Base-by-base conservation (phyloP, 2,329 filamentous ascomycete genomes). In the Fusarium ramigenum region DNA sequence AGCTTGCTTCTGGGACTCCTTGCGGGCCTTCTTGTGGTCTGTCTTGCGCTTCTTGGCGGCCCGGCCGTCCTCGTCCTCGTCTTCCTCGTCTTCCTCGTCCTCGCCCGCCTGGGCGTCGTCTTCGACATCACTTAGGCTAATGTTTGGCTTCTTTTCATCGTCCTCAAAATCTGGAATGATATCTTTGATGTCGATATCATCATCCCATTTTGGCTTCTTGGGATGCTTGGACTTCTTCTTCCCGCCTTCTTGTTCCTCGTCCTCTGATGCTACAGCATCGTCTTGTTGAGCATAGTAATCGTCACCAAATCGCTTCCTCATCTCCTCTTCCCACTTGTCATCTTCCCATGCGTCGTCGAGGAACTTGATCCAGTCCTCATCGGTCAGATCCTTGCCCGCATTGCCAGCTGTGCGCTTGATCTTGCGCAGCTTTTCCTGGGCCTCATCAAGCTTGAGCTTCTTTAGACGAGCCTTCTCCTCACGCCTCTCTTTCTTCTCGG, bases 131-230 rank as follows among this genome's bases (percentile, higher is more conserved):
- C 89, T 89, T 4, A 92, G 83, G 3, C 84, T 84, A 66, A 93
- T 83, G 3, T 84, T 83, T 25, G 89, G 88, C 56, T 86, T 83
- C 28, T 52, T 80, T 65, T 87, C 84, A 11, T 89, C 89, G 32
- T 94, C 93, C 25, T 93, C 90, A 79, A 97, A 97, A 69, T 97
- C 94, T 4, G 94, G 95, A 34, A 97, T 85, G 57, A 98, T 87
- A 81, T 97, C 96, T 69, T 93, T 94, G 84, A 99, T 98, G 80
- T 98, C 95, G 77, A 99, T 98, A 80, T 99, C 96, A 78, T 98
- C 95, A 77, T 98, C 94, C 93, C 96, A 99, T 79, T 88, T 91
- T 74, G 90, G 90, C 79, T 89, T 91, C 80, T 89, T 91, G 59
- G 82, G 74, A 23, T 83, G 83, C 73, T 78, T 81, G 72, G 78